A percentile compares a stretch with the other conserved stretches of the same genome.
Evolutionary conservation across 1,139 yeast genomes (phyloP).

Genomic region (Geotrichum cucujoidarum): DNA sequence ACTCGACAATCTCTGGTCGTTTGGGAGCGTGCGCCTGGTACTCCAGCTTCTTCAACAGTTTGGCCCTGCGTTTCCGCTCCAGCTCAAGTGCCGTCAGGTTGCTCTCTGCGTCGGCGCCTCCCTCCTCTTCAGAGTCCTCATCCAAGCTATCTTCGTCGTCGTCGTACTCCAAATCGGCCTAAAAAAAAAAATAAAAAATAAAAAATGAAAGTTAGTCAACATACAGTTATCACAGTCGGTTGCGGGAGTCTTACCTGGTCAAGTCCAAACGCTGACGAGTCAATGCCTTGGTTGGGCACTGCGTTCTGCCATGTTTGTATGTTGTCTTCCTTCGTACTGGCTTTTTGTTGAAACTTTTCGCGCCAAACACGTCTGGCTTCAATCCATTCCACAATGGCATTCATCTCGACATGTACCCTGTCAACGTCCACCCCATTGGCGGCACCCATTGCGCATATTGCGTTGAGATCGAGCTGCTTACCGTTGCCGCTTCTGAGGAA

Average conservation of each 20-base stretch:
- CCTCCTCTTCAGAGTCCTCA: slow-evolving; percentile 22
- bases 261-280: slow-evolving; percentile 54
- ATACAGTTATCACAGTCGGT: slow-evolving; percentile 41
- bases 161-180: slow-evolving; percentile 47
- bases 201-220: slow-evolving; percentile 57
- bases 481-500: slow-evolving; percentile 53
- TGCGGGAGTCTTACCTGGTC: slow-evolving; percentile 55
- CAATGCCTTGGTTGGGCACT: slow-evolving; percentile 44
- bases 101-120: slow-evolving; percentile 13
- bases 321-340: slow-evolving; percentile 30
- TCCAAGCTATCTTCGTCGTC: slow-evolving; percentile 37
- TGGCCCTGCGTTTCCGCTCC: slow-evolving; percentile 24
- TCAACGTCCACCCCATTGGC: slow-evolving; percentile 43
- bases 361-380: slow-evolving; percentile 41
- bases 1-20: slow-evolving; percentile 32
- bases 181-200: no score
- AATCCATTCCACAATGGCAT: slow-evolving; percentile 44
- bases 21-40: slow-evolving; percentile 25
- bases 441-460: slow-evolving; percentile 29
- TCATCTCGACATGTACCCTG: slow-evolving; percentile 43
- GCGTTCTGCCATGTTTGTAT: slow-evolving; percentile 27
- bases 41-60: slow-evolving; percentile 16
- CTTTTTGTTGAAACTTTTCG: slow-evolving; percentile 22
- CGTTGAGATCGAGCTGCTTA: slow-evolving; percentile 34
- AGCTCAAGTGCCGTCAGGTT: slow-evolving; percentile 16